Conservation (phyloP, 257 asterid species). For the Solanum chilense region DNA sequence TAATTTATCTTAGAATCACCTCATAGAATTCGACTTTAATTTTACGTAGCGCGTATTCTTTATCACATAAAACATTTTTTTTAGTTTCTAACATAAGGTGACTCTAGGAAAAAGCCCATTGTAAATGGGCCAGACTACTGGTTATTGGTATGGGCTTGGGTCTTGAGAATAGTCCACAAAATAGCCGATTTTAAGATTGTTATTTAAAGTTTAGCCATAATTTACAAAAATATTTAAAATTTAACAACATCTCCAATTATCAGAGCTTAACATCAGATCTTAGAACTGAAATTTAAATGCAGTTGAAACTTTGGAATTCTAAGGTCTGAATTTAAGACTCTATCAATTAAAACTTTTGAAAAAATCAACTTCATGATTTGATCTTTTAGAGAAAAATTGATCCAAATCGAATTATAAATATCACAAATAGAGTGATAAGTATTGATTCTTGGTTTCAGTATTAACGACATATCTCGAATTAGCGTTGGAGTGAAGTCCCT, state of each 20-base stretch:
- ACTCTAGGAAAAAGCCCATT: not conserved
- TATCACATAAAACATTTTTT: too few species aligned
- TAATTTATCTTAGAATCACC: too few species aligned
- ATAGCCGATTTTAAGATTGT: not conserved
- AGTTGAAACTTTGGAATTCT: not conserved
- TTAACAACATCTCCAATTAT: not conserved
- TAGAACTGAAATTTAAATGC: not conserved
- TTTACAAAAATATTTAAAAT: not conserved
- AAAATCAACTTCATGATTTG: not conserved
- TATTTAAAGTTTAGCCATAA: not conserved
- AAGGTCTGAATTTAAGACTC: not conserved
- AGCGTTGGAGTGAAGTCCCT: not conserved
- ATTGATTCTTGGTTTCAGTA: not conserved
- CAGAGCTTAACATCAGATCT: not conserved
- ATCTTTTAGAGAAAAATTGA: not conserved
- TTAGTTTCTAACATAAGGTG: too few species aligned
- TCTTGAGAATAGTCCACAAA: not conserved
- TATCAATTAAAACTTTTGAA: not conserved
- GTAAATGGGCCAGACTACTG: not conserved
- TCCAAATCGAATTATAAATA: not conserved
- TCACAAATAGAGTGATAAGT: not conserved
- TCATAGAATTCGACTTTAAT: too few species aligned
- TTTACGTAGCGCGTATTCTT: too few species aligned
- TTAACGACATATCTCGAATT: not conserved
- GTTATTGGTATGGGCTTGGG: not conserved